Conservation (phyloP, 176 grass and related monocot genomes). For the Thinopyrum elongatum region DNA sequence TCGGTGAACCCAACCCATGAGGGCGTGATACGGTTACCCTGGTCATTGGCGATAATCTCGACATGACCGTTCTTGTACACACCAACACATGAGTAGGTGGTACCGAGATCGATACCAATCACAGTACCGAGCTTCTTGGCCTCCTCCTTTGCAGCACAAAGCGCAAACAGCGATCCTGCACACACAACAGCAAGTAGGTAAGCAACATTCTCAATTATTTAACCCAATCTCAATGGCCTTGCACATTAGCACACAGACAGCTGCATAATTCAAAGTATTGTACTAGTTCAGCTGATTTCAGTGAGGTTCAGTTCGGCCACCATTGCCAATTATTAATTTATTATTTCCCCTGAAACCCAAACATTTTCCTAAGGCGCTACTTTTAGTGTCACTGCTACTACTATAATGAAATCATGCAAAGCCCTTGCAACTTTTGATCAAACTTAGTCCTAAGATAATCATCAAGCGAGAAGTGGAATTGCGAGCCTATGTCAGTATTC, state of each 20-base stretch:
- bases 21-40: constrained; percentile 76
- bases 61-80: constrained; percentile 70
- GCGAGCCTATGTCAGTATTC: background rate
- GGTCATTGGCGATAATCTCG: constrained; percentile 69
- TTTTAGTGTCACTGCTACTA: background rate
- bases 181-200: background rate
- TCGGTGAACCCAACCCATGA: constrained; percentile 70
- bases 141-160: constrained; percentile 63
- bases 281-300: background rate
- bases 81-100: constrained; percentile 58
- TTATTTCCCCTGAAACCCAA: background rate
- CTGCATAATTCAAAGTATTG: background rate
- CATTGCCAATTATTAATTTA: background rate
- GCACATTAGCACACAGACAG: background rate
- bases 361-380: background rate
- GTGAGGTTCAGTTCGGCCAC: background rate
- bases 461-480: background rate
- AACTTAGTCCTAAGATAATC: too few relatives aligned
- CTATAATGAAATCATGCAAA: background rate
- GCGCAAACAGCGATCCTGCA: constrained; percentile 57
- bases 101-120: constrained; percentile 72
- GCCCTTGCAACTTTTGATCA: background rate
- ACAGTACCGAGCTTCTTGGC: constrained; percentile 57
- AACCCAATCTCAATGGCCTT: background rate
- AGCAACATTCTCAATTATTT: background rate